Evolutionary conservation across 2,329 filamentous ascomycete genomes (phyloP).

Genomic region (Epichloe uncinata): DNA sequence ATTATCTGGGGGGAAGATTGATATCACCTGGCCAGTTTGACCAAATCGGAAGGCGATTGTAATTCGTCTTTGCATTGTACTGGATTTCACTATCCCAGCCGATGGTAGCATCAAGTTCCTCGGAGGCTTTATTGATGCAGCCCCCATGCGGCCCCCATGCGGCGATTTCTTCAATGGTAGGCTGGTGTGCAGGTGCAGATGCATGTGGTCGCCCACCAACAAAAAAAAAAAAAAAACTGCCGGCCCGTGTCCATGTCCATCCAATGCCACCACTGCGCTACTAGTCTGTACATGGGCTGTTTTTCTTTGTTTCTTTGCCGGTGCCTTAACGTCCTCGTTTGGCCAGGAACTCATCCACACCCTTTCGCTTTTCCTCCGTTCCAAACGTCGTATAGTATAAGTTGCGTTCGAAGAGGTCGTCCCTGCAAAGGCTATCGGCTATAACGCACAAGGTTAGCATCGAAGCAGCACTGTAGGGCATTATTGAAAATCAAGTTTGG

Average conservation of each 20-base stretch:
- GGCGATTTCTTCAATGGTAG: conserved; percentile 3
- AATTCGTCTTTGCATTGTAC: neutral
- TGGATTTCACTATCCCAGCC: neutral
- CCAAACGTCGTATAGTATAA: conserved; percentile 24
- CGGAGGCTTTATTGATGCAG: neutral
- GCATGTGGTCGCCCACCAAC: neutral
- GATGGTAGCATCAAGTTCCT: neutral
- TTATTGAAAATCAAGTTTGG: neutral
- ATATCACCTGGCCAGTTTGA: neutral
- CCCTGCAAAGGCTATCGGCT: conserved; percentile 15
- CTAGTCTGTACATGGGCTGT: too few species aligned
- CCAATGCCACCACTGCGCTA: too few species aligned
- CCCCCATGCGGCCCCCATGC: neutral
- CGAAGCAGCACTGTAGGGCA: neutral
- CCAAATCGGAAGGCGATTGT: neutral
- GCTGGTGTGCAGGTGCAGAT: neutral
- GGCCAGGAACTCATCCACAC: conserved; percentile 17
- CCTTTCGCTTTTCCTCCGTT: conserved; percentile 16
- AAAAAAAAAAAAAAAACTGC: too few species aligned
- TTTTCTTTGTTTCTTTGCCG: neutral
- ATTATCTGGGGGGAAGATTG: neutral
- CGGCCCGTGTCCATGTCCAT: too few species aligned
- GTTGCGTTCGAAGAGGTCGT: conserved; percentile 21
- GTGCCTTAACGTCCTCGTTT: conserved; percentile 7
- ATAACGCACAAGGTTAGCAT: conserved; percentile 2